Base-by-base conservation (phyloP, 2,329 filamentous ascomycete genomes). In the Alternaria burnsii region DNA sequence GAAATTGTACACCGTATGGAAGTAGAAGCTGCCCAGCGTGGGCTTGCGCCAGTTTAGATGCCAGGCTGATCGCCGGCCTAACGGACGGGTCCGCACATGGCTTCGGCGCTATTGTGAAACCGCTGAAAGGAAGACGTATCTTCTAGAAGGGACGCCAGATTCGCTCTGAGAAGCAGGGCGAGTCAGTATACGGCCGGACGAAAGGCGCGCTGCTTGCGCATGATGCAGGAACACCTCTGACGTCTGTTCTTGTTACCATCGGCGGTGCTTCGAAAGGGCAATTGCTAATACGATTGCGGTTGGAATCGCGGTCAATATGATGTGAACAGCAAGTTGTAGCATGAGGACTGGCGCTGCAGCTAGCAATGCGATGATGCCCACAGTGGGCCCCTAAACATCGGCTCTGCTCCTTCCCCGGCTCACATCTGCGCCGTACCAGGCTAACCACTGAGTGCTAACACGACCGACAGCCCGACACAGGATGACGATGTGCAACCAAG, bases 311-410 rank as follows among this genome's bases (percentile, higher is more conserved):
- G 46, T 53, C 54, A 50, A 50, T 36, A 52, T 50, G 48, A 61
- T 44, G 54, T 58, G 58, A 61, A 61, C 22, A 52, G 34, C 42
- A 46, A 41, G 32, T 42, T 34, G 40, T 58, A 58, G 34, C 30
- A 44, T 24, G 18, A 28, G 14, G 36, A 41, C 36, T 52, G 41
- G 51, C 28, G 54, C 54, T 52, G 50, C 55, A 41, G 55, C 58
- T 61, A 63, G 54, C 26, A 26, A 61, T 65, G 64, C 64, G 53
- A 47, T 63, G 62, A 60, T 63, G 62, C 60, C 60, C 62, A 67
- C 60, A 42, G 55, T 53, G 52, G 48, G 55, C 43, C 43, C 43
- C 46, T 36, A 41, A 24, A 26, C 30, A 41, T 40, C 47, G 36
- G 43, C 43, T 46, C 43, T 38, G 30, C n/a, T 36, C 40, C 30